Conservation (phyloP, 306 rosid genomes). For the Abrus pulchellus region DNA sequence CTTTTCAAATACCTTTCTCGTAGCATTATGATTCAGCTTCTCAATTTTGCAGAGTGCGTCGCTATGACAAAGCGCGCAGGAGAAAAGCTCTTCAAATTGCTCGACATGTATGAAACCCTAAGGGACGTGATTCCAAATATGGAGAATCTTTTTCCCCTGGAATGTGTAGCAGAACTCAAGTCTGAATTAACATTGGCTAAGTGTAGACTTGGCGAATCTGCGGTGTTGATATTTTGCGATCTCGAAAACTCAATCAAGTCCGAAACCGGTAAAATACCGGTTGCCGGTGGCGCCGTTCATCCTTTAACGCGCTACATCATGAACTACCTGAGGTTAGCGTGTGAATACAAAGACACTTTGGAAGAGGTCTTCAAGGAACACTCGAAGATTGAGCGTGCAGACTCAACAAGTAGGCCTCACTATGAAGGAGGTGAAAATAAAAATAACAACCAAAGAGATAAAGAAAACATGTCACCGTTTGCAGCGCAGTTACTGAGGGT, state of each 20-base stretch:
- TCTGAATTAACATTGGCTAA: constrained; percentile 49
- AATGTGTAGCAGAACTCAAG: constrained; percentile 33
- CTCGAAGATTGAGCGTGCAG: constrained; percentile 58
- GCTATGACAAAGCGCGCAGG: constrained; percentile 66
- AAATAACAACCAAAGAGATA: background rate
- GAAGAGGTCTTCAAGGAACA: constrained; percentile 64
- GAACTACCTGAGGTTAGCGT: constrained; percentile 53
- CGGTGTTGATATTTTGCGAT: constrained; percentile 52
- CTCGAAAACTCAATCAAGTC: constrained; percentile 59
- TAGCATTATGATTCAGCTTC: constrained; percentile 49
- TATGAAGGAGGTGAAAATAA: constrained; percentile 12
- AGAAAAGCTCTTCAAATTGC: constrained; percentile 69
- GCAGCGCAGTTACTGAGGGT: constrained; percentile 57
- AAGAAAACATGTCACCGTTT: constrained; percentile 55
- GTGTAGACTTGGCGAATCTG: constrained; percentile 58
- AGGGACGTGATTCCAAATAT: constrained; percentile 50
- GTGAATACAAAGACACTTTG: constrained; percentile 61
- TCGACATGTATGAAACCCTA: constrained; percentile 70
- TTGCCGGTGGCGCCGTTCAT: constrained; percentile 59
- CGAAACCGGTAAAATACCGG: constrained; percentile 47
- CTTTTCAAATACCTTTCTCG: constrained; percentile 50
- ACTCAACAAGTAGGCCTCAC: constrained; percentile 53
- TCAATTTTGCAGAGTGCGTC: constrained; percentile 61
- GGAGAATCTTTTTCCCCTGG: constrained; percentile 50
- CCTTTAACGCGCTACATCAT: constrained; percentile 58